Evolutionary conservation across 805 yeast genomes (phyloP).

Genomic region (Zygotorulaspora florentina): DNA sequence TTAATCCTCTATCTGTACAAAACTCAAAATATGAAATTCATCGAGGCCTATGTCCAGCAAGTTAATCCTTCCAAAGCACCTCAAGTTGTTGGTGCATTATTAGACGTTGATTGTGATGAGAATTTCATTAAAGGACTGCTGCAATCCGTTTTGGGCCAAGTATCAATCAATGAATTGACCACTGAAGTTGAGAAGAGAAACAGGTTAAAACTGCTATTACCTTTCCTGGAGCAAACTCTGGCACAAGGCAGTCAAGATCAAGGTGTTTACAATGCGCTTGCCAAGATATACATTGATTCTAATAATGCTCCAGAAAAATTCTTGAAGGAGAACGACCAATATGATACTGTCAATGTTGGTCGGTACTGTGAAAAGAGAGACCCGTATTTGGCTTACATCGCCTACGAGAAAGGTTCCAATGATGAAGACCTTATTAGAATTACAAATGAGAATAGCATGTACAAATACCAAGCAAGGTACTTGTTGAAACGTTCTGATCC

Average conservation of each 20-base stretch:
- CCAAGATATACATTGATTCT: constrained; percentile 95
- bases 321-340: constrained; percentile 81
- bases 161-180: constrained; percentile 85
- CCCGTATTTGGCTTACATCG: constrained; percentile 95
- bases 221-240: constrained; percentile 86
- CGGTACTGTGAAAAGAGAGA: constrained; percentile 98
- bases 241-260: constrained; percentile 81
- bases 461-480: constrained; percentile 98
- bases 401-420: constrained; percentile 91
- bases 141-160: constrained; percentile 86
- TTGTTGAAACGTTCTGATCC: constrained; percentile 84
- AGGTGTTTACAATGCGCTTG: constrained; percentile 90
- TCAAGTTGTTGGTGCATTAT: constrained; percentile 90
- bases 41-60: constrained; percentile 96
- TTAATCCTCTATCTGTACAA: constrained; percentile 89
- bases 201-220: constrained; percentile 83
- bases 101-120: constrained; percentile 98
- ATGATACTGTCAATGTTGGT: constrained; percentile 94
- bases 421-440: constrained; percentile 85
- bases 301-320: constrained; percentile 97
- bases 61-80: constrained; percentile 96
- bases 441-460: constrained; percentile 97
- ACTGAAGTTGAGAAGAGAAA: constrained; percentile 95
- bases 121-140: constrained; percentile 73
- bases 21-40: constrained; percentile 91